A percentile compares a stretch with the other conserved stretches of the same genome.
phyloP scores from a whole-genome alignment of 805 yeast genomes.

The Trichomonascus vanleenenianus region DNA sequence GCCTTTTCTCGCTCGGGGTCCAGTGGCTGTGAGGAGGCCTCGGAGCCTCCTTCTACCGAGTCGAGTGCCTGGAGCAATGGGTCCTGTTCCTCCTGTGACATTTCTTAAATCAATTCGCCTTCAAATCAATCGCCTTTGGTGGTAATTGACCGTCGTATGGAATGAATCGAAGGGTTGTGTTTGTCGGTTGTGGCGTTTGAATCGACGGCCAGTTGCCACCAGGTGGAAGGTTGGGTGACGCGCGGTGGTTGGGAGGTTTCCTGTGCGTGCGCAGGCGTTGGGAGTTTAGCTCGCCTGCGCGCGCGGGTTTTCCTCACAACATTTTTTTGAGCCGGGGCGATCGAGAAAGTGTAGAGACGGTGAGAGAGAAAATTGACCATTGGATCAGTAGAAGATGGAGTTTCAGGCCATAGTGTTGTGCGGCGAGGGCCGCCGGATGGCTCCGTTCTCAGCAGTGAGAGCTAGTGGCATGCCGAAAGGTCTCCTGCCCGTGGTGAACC shows the following conservation, averaged over 20 bases:
- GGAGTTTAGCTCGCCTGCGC: too few relatives aligned
- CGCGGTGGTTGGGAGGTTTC: too few relatives aligned
- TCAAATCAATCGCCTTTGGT: too few relatives aligned
- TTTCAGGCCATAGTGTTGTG: conserved; percentile 87
- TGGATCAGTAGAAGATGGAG: conserved; percentile 55
- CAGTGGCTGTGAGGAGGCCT: conserved; percentile 23
- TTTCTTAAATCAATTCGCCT: neutral
- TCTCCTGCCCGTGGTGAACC: conserved; percentile 79
- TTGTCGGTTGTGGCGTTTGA: too few relatives aligned
- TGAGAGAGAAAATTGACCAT: neutral
- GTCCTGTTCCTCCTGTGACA: conserved; percentile 20
- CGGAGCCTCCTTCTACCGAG: conserved; percentile 21
- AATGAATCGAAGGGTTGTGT: too few relatives aligned
- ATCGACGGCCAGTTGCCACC: too few relatives aligned
- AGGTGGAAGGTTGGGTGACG: too few relatives aligned
- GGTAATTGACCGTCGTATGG: too few relatives aligned
- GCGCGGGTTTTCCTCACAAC: too few relatives aligned
- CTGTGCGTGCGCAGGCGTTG: too few relatives aligned
- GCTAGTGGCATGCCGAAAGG: conserved; percentile 74
- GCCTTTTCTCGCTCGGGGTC: conserved; percentile 76
- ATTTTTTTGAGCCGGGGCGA: too few relatives aligned
- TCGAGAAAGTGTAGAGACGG: neutral
- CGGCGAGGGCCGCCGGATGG: conserved; percentile 68
- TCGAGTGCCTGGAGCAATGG: conserved; percentile 28
- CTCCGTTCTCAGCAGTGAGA: conserved; percentile 60